These are phyloP conservation scores for Thalia dealbata DNA, from an alignment of 176 grass and related monocot species.

Conservation along the genomic window DNA sequence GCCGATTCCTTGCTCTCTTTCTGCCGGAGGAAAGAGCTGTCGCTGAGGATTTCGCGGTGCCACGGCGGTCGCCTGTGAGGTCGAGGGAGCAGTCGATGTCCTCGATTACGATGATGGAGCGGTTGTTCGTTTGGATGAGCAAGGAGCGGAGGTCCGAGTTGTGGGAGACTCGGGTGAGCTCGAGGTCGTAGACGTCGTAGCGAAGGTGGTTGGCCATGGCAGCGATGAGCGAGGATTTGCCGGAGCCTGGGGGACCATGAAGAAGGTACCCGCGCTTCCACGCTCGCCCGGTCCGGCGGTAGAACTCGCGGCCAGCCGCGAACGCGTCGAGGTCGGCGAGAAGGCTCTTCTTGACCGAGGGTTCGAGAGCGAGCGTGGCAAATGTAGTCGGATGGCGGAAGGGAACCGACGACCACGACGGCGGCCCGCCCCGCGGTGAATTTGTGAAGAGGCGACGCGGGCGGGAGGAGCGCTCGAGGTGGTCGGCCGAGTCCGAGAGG, in stretches of 20 bases:
- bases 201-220: constrained; percentile 91
- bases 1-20: constrained; percentile 31
- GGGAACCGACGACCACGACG: constrained; percentile 66
- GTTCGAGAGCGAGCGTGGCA: constrained; percentile 82
- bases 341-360: constrained; percentile 46
- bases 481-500: constrained; percentile 48
- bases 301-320: constrained; percentile 61
- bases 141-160: constrained; percentile 78
- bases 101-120: constrained; percentile 88
- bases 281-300: constrained; percentile 57
- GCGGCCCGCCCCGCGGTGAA: constrained; percentile 28
- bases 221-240: constrained; percentile 90
- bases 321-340: constrained; percentile 67
- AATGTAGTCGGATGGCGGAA: constrained; percentile 90
- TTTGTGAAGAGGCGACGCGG: constrained; percentile 73
- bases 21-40: constrained; percentile 20
- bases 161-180: constrained; percentile 69
- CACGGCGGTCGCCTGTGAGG: constrained; percentile 58
- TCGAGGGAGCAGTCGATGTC: constrained; percentile 98
- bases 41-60: not conserved
- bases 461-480: constrained; percentile 66
- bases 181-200: constrained; percentile 90
- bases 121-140: constrained; percentile 80
- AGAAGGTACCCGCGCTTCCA: constrained; percentile 95
- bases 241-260: constrained; percentile 63